Conservation (phyloP, 108 stramenopile species). For the Cyclotella baltica region DNA sequence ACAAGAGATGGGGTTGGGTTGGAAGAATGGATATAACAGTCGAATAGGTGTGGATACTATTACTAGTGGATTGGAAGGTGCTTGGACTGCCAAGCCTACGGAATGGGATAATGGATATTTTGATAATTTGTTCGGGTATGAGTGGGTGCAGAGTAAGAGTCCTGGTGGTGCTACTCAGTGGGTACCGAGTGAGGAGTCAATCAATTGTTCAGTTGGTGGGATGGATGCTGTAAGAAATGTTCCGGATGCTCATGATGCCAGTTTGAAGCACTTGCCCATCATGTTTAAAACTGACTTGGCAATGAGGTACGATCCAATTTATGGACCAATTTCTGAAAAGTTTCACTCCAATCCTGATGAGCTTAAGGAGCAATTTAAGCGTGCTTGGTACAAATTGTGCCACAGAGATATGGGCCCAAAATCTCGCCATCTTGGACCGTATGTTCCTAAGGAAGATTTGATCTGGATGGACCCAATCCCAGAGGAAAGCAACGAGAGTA, state of each 20-base stretch:
- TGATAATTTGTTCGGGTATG: slow-evolving; percentile 67
- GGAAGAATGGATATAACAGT: slow-evolving; percentile 62
- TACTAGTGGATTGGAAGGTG: slow-evolving; percentile 79
- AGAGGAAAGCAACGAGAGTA: slow-evolving; percentile 24
- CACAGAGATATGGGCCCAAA: slow-evolving; percentile 83
- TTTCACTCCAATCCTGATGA: slow-evolving; percentile 64
- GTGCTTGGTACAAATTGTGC: slow-evolving; percentile 82
- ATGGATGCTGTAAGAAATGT: slow-evolving; percentile 48
- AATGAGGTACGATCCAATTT: slow-evolving; percentile 68
- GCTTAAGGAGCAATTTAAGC: slow-evolving; percentile 67
- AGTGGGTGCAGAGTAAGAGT: slow-evolving; percentile 74
- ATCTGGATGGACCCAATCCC: slow-evolving; percentile 84
- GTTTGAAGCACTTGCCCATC: slow-evolving; percentile 62
- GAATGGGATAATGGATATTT: slow-evolving; percentile 83
- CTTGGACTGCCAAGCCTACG: slow-evolving; percentile 76
- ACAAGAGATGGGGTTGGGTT: slow-evolving; percentile 78
- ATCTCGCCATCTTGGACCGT: slow-evolving; percentile 66
- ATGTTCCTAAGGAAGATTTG: slow-evolving; percentile 61
- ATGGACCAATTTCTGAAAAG: slow-evolving; percentile 60
- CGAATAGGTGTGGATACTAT: slow-evolving; percentile 76
- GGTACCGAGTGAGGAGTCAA: slow-evolving; percentile 57
- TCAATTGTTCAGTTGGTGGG: slow-evolving; percentile 37
- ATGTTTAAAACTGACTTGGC: slow-evolving; percentile 82
- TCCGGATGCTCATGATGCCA: slow-evolving; percentile 71
- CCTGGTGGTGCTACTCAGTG: slow-evolving; percentile 81